Conservation (phyloP, 768 basidiomycete genomes). For the Macrolepiota albuminosa region DNA sequence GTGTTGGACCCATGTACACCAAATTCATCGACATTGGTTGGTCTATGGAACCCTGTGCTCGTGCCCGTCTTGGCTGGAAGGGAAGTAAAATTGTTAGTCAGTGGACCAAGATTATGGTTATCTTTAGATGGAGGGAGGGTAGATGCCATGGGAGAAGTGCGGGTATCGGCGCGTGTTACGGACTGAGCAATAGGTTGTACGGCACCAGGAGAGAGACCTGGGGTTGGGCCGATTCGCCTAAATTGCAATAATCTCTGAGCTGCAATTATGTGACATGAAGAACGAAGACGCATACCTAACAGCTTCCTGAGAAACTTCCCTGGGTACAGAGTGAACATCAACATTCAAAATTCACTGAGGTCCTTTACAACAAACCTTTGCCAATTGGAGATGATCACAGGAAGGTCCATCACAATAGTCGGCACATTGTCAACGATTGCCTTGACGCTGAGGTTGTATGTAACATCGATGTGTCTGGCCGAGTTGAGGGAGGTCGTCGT, state of each 20-base stretch:
- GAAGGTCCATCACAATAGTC: constrained; percentile 66
- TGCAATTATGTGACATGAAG: not conserved
- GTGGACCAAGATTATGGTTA: not conserved
- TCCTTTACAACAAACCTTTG: constrained; percentile 50
- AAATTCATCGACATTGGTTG: constrained; percentile 18
- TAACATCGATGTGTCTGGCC: constrained; percentile 83
- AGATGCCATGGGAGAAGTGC: constrained; percentile 4
- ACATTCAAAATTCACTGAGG: not conserved
- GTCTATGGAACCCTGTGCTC: not conserved
- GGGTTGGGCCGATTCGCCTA: constrained; percentile 46
- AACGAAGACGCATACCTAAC: constrained; percentile 37
- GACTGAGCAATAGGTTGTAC: constrained; percentile 8
- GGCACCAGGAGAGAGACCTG: constrained; percentile 39
- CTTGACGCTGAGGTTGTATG: constrained; percentile 71
- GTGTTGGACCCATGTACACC: constrained; percentile 17
- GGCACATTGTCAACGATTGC: constrained; percentile 69
- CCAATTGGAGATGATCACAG: constrained; percentile 83
- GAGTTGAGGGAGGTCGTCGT: constrained; percentile 78
- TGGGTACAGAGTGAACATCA: constrained; percentile 22
- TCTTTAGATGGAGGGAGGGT: constrained; percentile 14
- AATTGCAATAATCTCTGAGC: not conserved
- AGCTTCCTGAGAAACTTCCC: constrained; percentile 69
- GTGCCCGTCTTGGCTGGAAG: not conserved
- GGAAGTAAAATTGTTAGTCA: not conserved
- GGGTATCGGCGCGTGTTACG: constrained; percentile 6